Evolutionary conservation across 2,329 filamentous ascomycete genomes (phyloP).

Genomic region (Ustulina deusta): DNA sequence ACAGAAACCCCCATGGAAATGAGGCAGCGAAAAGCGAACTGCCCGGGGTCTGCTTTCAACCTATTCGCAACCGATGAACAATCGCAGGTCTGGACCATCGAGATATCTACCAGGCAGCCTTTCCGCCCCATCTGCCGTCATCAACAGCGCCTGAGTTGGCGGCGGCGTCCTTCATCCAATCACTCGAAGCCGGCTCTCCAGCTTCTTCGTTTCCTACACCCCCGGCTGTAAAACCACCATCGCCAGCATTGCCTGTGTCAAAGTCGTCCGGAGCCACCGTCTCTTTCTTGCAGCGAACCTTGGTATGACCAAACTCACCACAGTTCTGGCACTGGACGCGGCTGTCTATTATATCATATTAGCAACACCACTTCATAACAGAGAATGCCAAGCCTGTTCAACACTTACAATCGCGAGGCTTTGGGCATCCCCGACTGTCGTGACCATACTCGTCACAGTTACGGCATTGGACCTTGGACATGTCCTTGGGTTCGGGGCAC

Average conservation of each 20-base stretch:
- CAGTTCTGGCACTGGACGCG: conserved; percentile 71
- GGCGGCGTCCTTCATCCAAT: conserved; percentile 24
- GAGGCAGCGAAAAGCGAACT: conserved; percentile 7
- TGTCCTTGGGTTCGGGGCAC: conserved; percentile 64
- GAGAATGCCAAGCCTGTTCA: background rate
- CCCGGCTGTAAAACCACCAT: conserved; percentile 3
- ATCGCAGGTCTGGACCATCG: background rate
- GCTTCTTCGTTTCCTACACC: conserved; percentile 23
- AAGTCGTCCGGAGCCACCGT: conserved; percentile 37
- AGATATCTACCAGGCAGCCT: conserved; percentile 11
- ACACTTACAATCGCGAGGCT: conserved; percentile 66
- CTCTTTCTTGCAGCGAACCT: conserved; percentile 53
- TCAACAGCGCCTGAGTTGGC: background rate
- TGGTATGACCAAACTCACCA: conserved; percentile 60
- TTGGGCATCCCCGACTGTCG: conserved; percentile 61
- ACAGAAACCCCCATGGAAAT: conserved; percentile 19
- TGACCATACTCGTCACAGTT: conserved; percentile 67
- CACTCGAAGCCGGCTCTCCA: conserved; percentile 10
- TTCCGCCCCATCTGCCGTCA: conserved; percentile 5
- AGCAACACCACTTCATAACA: conserved; percentile 30
- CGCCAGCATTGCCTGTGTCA: conserved; percentile 2
- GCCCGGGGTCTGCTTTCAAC: background rate
- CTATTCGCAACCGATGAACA: background rate
- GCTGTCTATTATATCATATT: conserved; percentile 53
- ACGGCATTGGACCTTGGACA: conserved; percentile 58